These are phyloP conservation scores for Erigeron philadelphicus DNA, from an alignment of 140 eudicot species.

Conservation along the genomic window DNA sequence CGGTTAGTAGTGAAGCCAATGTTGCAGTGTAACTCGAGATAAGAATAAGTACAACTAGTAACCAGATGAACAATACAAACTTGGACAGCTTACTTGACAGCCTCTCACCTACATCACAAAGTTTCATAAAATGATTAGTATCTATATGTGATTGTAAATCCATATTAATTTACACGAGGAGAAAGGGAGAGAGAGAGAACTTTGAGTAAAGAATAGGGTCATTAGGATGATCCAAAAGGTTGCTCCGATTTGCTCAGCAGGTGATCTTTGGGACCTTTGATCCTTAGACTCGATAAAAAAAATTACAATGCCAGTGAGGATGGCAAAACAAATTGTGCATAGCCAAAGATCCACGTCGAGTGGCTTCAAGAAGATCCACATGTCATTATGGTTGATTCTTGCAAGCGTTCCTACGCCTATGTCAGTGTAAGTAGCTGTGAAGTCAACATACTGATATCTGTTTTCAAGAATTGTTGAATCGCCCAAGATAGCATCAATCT, in stretches of 20 bases:
- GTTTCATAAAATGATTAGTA: neutral
- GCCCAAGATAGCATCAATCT: neutral
- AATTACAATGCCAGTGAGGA: neutral
- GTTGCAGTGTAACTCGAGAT: conserved; percentile 33
- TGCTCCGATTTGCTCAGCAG: conserved; percentile 10
- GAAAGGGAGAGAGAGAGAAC: conserved; percentile 7
- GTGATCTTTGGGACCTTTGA: conserved; percentile 6
- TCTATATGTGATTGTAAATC: neutral
- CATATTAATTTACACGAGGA: neutral
- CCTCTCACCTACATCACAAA: conserved; percentile 22
- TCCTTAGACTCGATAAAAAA: neutral
- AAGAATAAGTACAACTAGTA: conserved; percentile 30
- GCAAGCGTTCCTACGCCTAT: conserved; percentile 32
- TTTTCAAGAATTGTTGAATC: conserved; percentile 12
- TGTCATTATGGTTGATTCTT: conserved; percentile 13
- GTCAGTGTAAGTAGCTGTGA: conserved; percentile 35
- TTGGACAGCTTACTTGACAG: conserved; percentile 21
- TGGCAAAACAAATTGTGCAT: conserved; percentile 2
- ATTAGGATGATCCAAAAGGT: conserved; percentile 31
- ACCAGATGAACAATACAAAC: conserved; percentile 23
- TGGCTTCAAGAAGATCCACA: conserved; percentile 17
- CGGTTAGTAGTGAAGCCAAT: conserved; percentile 28
- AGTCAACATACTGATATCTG: conserved; percentile 37
- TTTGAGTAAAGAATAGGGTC: conserved; percentile 25
- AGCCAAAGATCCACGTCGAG: conserved; percentile 18